Base-by-base conservation (phyloP, 345 rosid genomes). In the Carallia pectinifolia region DNA sequence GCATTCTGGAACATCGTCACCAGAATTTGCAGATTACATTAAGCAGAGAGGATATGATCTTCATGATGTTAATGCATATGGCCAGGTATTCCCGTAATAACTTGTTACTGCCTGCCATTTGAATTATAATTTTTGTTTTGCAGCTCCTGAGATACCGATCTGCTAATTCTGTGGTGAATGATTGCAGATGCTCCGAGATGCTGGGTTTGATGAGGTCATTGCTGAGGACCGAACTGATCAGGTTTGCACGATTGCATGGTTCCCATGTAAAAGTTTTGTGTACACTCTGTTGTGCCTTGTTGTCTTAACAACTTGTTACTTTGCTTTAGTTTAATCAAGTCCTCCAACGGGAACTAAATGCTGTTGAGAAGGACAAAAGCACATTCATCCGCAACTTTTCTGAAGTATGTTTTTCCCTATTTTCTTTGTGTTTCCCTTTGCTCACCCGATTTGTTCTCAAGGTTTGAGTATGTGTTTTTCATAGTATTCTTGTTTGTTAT, bases 21-120 rank as follows among this genome's bases (percentile, higher is more conserved):
- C 82, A 33, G 94, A 89, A 68, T 92, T 95, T 66, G 79, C 86
- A 0, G 87, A 75, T 70, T 90, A 92, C 70, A 92, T 92, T 65
- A 88, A 83, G 79, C 87, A 90, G 80, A 85, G 97, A 83, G 97
- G 97, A 39, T 95, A 95, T 77, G 93, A 92, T 83, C 97, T 90
- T 76, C 98, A 90, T 60, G 88, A 83, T 64, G 81, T 92, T 6
- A 74, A 89, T 82, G 68, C 89, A 47, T 95, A 95, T 62, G 94
- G 92, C 58, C 96, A 88, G 97, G 99, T 90, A 81, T 61, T 27
- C 56, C 62, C 54, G 52, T 23, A 72, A 64, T 54, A 61, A 53
- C 58, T 48, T 66, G n/a, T 58, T 71, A 10, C 73, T 58, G 53
- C 37, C 40, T 18, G 3, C 64, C 33, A 30, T 52, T 16, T 8